Evolutionary conservation across 768 basidiomycete species (phyloP), one percentile per base, ranked within the genome.

Genomic region (Mycena metata): DNA sequence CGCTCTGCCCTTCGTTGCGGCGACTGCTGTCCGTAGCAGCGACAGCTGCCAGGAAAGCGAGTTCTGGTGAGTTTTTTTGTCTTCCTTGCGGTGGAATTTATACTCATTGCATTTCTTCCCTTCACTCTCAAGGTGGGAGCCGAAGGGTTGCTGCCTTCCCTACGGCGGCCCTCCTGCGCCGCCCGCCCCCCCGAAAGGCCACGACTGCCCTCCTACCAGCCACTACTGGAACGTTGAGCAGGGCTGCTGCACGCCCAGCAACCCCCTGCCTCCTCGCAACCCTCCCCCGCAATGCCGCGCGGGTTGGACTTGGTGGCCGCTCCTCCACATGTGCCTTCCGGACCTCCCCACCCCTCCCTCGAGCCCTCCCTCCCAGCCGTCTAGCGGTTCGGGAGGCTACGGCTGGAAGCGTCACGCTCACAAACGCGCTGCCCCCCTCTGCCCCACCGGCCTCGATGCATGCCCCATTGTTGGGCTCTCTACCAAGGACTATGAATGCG

Each of bases 401-500:
- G 70, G 66, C n/a, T 68, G 63, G 58, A 70, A 69, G 55, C 71
- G 71, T 23, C 69, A 71, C n/a, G 72, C 69, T 30, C 67, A 70
- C 55, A 62, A 72, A 58, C 85, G 86, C 60, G 49, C 79, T 8
- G 69, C 68, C 33, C 69, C 78, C 47, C 81, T 85, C 66, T 91
- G 90, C 83, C 89, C 89, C 19, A 72, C 72, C 49, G 84, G 83
- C 39, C 77, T 88, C 36, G 81, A 86, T 43, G 88, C 89, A 33
- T 91, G 90, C 79, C 88, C 88, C 19, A 81, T 90, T 67, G 60
- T 78, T 23, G 83, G 81, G 26, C 70, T 81, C 41, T 77, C 74
- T 23, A 71, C 73, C 47, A 82, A 78, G 36, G 86, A 88, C 62
- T 88, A 83, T 71, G 90, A 91, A 74, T 91, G 90, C 74, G 73